Base-by-base conservation (phyloP, 2,329 filamentous ascomycete species). In the Aspergillus aculeatinus region DNA sequence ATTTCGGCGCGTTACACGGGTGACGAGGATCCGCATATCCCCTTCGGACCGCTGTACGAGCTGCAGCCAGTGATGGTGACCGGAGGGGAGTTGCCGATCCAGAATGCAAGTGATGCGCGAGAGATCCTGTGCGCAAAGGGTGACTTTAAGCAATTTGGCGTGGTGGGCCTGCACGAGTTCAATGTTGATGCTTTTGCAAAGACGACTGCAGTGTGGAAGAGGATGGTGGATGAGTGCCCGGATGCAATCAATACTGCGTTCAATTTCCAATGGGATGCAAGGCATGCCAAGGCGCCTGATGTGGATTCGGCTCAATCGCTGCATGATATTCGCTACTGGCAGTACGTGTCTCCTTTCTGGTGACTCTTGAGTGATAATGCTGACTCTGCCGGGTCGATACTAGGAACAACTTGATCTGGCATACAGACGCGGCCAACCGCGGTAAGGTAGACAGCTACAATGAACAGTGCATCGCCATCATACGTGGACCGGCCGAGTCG, bases 271-370 rank as follows among this genome's bases (percentile, higher is more conserved):
- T 55, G 52, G 52, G 39, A 55, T n/a, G 27, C 52, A 4, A 23
- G 52, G n/a, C 11, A 25, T 2, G 14, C 21, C 9, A 25, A 12
- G 23, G 1, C 39, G 11, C 52, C 52, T 25, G 39, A 55, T 4
- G 9, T 6, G 10, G 52, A 55, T 5, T 55, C 52, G 11, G 52
- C 52, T n/a, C 44, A 19, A 9, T 55, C 35, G 1, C 29, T 39
- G 16, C 52, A 55, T 55, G 52, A 55, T 31, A 25, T 55, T 14
- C 52, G 52, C 19, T 55, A 48, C 39, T 55, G 52, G 42, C 52
- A 55, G 52, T 55, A 47, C 16, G 52, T 48, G 6, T 47, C 16
- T 6, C 23, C 11, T 3, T 1, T 7, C 44, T 47, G 2, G 2
- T 31, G 5, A 14, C 29, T 27, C 1, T 11, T 11, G 14, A 35